Base-by-base conservation (phyloP, 768 basidiomycete species). In the Pisolithus orientalis region DNA sequence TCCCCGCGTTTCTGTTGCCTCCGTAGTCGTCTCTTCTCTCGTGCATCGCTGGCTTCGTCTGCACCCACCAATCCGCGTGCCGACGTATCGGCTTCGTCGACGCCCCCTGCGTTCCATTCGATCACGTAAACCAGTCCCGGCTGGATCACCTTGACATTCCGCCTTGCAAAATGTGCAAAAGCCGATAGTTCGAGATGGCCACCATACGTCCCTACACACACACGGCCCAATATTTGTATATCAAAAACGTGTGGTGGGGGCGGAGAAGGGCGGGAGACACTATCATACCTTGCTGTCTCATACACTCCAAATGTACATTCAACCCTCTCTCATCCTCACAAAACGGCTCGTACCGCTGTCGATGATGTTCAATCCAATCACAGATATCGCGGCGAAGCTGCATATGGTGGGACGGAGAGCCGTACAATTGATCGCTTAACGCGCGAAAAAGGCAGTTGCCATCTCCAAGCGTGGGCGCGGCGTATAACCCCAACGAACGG, bases 361-460 rank as follows among this genome's bases (percentile, higher is more conserved):
- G 77, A 66, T 91, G 80, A 3, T 62, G 57, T 51, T 80, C 80
- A 50, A 94, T 85, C 82, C 87, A 92, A 62, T 89, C 83, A 68
- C 90, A 94, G 39, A 94, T 83, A 37, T 88, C 82, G 57, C 76
- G 68, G 44, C 93, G 76, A 24, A 94, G 75, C 52, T 80, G 76
- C 37, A 75, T 68, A 58, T 95, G 92, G 49, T 77, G 73, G 11
- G 81, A 77, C 11, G 84, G 82, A 3, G 85, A 76, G 53, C 93
- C 93, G 58, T 85, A 82, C 16, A 92, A 74, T 66, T 95, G 93
- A 70, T 95, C 93, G 44, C 86, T 84, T 50, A 94, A 76, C 0
- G 93, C 90, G 44, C 92, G 85, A 70, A 94, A 96, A 57, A 96
- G 80, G 69, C 93, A 96, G 71, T 94, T 95, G 44, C 94, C 93